These are phyloP conservation scores for Sporothrix schenckii DNA, from an alignment of 2,329 filamentous ascomycete species.

Conservation along the genomic window DNA sequence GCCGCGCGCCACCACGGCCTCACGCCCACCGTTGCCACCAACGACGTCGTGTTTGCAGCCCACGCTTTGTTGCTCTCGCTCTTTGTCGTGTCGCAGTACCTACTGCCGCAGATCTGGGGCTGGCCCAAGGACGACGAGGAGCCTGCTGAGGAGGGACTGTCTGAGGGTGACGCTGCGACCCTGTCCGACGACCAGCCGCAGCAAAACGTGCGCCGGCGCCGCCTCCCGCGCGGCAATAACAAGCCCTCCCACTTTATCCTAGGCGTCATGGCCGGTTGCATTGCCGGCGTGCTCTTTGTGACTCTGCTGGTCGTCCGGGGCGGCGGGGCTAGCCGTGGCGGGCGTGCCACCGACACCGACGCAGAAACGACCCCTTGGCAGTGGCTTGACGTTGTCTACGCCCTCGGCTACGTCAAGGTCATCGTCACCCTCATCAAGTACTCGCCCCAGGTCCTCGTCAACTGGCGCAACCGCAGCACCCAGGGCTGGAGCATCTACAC, in stretches of 20 bases:
- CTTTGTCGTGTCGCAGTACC: constrained; percentile 76
- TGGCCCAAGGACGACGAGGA: constrained; percentile 55
- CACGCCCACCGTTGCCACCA: constrained; percentile 81
- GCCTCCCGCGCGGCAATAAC: constrained; percentile 54
- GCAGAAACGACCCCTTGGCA: constrained; percentile 53
- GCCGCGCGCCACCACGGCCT: constrained; percentile 74
- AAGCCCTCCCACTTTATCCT: constrained; percentile 64
- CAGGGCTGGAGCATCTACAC: constrained; percentile 83
- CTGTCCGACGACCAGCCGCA: not conserved
- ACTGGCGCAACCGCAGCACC: constrained; percentile 83
- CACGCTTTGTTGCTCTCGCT: constrained; percentile 76
- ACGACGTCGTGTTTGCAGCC: constrained; percentile 85
- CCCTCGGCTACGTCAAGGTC: constrained; percentile 86
- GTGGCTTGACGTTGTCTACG: constrained; percentile 65
- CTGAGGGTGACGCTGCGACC: not conserved
- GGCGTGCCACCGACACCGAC: constrained; percentile 39
- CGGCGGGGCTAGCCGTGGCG: constrained; percentile 38
- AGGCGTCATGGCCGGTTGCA: constrained; percentile 69
- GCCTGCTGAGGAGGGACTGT: not conserved
- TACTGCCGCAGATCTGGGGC: constrained; percentile 72
- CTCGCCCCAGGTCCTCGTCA: constrained; percentile 80
- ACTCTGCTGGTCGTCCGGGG: constrained; percentile 48
- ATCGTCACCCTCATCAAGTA: constrained; percentile 90
- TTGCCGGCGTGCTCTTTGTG: constrained; percentile 60
- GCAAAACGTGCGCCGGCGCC: not conserved